Evolutionary conservation across 805 yeast species (phyloP).

Genomic region (Metschnikowia santaceciliae): DNA sequence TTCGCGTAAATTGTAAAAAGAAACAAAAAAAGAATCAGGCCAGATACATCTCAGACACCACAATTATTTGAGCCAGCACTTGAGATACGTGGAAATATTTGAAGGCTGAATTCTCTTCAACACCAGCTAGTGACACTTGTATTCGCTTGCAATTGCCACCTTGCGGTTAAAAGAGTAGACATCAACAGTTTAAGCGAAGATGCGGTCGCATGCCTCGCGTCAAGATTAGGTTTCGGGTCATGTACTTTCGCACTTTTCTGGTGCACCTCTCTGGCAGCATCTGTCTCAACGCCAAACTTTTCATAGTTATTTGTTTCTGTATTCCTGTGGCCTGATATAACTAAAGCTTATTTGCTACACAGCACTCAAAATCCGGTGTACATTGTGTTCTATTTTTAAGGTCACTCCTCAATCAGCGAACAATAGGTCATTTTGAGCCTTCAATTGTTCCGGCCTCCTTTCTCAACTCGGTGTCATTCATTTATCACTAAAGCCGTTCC

Average conservation of each 20-base stretch:
- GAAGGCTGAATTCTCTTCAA: not conserved
- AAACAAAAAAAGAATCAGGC: conserved; percentile 1
- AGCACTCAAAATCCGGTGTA: not conserved
- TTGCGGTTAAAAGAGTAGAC: not conserved
- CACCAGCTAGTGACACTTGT: not conserved
- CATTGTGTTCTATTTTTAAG: not conserved
- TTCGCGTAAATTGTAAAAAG: conserved; percentile 1
- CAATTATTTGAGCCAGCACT: not conserved
- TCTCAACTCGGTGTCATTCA: conserved; percentile 1
- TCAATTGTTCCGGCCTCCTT: not conserved
- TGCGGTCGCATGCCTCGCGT: conserved; percentile 1
- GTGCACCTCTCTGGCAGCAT: conserved; percentile 2
- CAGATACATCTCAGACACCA: not conserved
- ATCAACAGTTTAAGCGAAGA: conserved; percentile 1
- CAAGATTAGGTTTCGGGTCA: conserved; percentile 2
- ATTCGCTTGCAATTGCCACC: not conserved
- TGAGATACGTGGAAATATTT: not conserved
- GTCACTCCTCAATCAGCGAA: not conserved
- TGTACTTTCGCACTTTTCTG: conserved; percentile 1
- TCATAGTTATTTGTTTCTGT: not conserved
- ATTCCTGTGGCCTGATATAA: not conserved
- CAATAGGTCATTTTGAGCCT: not conserved
- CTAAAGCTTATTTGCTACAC: not conserved
- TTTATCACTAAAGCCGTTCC: not conserved
- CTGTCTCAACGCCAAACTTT: conserved; percentile 1